A percentile compares a stretch with the other conserved stretches of the same genome.
phyloP scores from a whole-genome alignment of 495 filamentous ascomycete species.

The Amorphotheca resinae region DNA sequence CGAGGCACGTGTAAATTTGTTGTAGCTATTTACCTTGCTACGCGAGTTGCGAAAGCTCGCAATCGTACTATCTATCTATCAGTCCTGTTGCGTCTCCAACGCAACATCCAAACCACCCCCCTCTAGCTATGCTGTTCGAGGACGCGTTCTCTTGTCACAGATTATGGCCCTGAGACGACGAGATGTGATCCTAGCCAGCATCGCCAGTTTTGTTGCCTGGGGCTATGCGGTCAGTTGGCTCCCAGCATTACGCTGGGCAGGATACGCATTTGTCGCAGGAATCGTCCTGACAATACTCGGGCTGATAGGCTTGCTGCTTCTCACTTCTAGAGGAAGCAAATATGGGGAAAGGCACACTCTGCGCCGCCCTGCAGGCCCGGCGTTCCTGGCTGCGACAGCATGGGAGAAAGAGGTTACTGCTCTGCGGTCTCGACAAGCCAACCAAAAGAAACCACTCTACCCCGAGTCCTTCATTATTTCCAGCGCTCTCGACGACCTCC shows the following conservation, averaged over 20 bases:
- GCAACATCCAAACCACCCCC: too few species aligned
- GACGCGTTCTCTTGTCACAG: slow-evolving; percentile 15
- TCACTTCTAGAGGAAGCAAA: slow-evolving; percentile 43
- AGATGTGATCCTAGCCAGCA: slow-evolving; percentile 57
- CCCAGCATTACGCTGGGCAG: slow-evolving; percentile 65
- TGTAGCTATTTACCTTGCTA: slow-evolving; percentile 1
- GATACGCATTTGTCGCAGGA: slow-evolving; percentile 65
- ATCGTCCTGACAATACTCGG: slow-evolving; percentile 38
- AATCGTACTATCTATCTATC: too few species aligned
- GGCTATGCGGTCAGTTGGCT: slow-evolving; percentile 68
- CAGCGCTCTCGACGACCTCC: slow-evolving; percentile 63
- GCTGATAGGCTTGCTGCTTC: slow-evolving; percentile 43
- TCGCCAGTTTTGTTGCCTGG: slow-evolving; percentile 74
- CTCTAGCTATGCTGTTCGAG: slow-evolving; percentile 17
- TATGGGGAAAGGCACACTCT: slow-evolving; percentile 27
- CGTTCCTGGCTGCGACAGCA: slow-evolving; percentile 46
- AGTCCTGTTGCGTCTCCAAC: too few species aligned
- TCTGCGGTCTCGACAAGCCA: slow-evolving; percentile 39
- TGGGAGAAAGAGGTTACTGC: slow-evolving; percentile 60
- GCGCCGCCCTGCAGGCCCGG: slow-evolving; percentile 34
- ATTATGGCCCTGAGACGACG: slow-evolving; percentile 70
- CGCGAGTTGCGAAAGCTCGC: slow-evolving; percentile 8
- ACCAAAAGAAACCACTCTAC: slow-evolving; percentile 50
- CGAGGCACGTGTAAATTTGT: neutral
- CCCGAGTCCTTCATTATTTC: slow-evolving; percentile 70